Evolutionary conservation across 2,329 filamentous ascomycete genomes (phyloP), one percentile per base, ranked within the genome.

Genomic region (Coniochaeta sp.): DNA sequence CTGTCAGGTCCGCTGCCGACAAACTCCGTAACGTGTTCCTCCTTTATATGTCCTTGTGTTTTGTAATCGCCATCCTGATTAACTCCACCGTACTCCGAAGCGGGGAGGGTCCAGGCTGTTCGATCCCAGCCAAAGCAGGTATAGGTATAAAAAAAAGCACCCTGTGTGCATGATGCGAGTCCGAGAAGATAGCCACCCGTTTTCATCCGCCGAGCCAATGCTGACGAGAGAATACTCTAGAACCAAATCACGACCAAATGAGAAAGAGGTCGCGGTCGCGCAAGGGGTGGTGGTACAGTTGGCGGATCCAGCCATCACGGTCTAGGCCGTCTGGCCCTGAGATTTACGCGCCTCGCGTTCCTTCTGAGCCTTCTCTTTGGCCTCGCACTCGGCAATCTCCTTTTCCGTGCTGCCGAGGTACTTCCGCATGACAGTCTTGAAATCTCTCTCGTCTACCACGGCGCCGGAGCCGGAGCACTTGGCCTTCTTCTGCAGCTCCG

Each of bases 391-490:
- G 24, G 58, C 52, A 19, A 44, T 50, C 26, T 61, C 63, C 30
- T 62, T 50, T 16, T 58, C 62, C 3, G 63, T 60, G 62, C 75
- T 74, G 68, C 81, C 79, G 66, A 86, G 79, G 65, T 86, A 87
- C 71, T 86, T 86, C 62, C 79, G 82, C 75, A 93, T 81, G 58
- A 92, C 89, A 44, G 81, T 84, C 70, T 96, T 89, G 67, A 98
- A 96, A 68, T 98, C 93, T 59, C 86, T 85, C 75, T 96, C 88
- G 63, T 92, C 89, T 26, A 99, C 90, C 19, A 96, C 91, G 14
- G 96, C 91, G 17, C 95, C 93, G 19, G 83, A 89, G 66, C 96
- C 90, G 0, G 92, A 96, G 74, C 95, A 99, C 71, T 93, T 95
- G 61, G 95, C 95, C 78, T 99, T 99, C 72, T 93, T 90, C 65